Evolutionary conservation across 495 filamentous ascomycete species (phyloP).

Genomic region (Copromyces sp.): DNA sequence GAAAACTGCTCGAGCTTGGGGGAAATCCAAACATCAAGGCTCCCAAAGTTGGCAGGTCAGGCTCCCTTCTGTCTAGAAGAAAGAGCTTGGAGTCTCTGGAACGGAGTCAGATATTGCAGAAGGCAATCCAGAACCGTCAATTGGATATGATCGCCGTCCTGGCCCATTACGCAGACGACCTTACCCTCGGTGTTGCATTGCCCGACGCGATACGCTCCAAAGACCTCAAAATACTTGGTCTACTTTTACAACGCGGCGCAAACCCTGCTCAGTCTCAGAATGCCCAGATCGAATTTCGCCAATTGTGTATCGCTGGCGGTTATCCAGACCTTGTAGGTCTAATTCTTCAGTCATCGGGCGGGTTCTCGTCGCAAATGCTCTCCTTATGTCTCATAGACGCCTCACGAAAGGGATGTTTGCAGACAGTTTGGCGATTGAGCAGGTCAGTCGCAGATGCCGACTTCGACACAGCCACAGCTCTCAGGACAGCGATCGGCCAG

Average conservation of each 20-base stretch:
- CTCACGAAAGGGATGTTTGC: constrained; percentile 29
- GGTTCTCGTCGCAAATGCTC: constrained; percentile 22
- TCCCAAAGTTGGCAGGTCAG: neutral
- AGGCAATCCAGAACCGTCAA: constrained; percentile 34
- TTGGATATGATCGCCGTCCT: constrained; percentile 39
- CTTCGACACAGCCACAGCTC: constrained; percentile 32
- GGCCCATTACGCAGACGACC: constrained; percentile 30
- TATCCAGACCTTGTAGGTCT: constrained; percentile 31
- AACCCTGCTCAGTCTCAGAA: constrained; percentile 27
- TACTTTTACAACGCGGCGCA: constrained; percentile 34
- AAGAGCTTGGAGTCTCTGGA: constrained; percentile 35
- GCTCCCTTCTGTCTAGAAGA: constrained; percentile 28
- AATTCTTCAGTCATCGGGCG: constrained; percentile 33
- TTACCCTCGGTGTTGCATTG: constrained; percentile 29
- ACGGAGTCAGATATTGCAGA: constrained; percentile 32
- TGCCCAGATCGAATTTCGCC: constrained; percentile 34
- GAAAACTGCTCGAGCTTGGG: constrained; percentile 30
- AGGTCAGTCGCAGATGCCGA: constrained; percentile 35
- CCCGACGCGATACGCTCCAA: constrained; percentile 29
- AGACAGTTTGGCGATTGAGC: constrained; percentile 34
- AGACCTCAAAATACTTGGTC: constrained; percentile 24
- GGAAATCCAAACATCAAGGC: constrained; percentile 34
- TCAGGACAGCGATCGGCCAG: constrained; percentile 30
- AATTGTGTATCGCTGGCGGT: constrained; percentile 28
- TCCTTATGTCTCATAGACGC: constrained; percentile 37